Conservation (phyloP, 2,329 filamentous ascomycete species). For the Cercospora zeae-maydis region DNA sequence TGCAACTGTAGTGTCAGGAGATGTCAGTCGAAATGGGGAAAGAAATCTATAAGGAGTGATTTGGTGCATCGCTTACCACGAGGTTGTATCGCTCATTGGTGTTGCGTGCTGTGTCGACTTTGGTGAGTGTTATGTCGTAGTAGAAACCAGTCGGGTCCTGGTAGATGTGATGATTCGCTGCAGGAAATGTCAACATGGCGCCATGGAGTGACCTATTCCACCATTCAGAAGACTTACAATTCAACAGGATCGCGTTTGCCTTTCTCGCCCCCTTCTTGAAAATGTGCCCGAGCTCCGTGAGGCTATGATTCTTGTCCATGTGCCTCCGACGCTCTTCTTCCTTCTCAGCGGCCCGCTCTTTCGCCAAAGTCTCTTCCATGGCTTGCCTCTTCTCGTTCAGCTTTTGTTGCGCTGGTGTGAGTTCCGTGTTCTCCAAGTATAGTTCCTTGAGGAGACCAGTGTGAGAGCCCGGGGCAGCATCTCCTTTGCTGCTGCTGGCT, state of each 20-base stretch:
- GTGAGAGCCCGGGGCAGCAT: conserved; percentile 27
- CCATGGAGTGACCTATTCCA: conserved; percentile 37
- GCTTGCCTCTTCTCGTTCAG: conserved; percentile 31
- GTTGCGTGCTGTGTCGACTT: conserved; percentile 48
- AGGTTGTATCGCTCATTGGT: conserved; percentile 58
- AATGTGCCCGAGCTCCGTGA: conserved; percentile 22
- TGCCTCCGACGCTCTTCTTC: conserved; percentile 1
- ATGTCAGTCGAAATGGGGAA: not conserved
- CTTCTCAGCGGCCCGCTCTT: conserved; percentile 18
- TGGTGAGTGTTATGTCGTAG: conserved; percentile 61
- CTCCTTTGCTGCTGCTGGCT: conserved; percentile 31
- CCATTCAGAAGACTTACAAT: conserved; percentile 35
- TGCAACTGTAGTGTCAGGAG: conserved; percentile 38
- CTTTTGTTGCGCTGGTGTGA: conserved; percentile 22
- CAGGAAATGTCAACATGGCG: conserved; percentile 22
- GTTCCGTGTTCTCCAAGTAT: conserved; percentile 37
- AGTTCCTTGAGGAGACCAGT: conserved; percentile 30
- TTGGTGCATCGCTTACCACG: conserved; percentile 44
- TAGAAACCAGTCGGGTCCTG: conserved; percentile 59
- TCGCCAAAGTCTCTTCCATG: conserved; percentile 26
- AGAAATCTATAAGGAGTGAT: not conserved
- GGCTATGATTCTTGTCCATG: conserved; percentile 26
- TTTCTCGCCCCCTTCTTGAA: conserved; percentile 29
- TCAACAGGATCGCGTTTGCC: conserved; percentile 30
- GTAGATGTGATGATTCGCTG: conserved; percentile 64